Percentiles rank a stretch among this genome's conserved stretches.
Evolutionary conservation across 2,329 filamentous ascomycete species (phyloP).

Genomic region (Penicillium brevicompactum): DNA sequence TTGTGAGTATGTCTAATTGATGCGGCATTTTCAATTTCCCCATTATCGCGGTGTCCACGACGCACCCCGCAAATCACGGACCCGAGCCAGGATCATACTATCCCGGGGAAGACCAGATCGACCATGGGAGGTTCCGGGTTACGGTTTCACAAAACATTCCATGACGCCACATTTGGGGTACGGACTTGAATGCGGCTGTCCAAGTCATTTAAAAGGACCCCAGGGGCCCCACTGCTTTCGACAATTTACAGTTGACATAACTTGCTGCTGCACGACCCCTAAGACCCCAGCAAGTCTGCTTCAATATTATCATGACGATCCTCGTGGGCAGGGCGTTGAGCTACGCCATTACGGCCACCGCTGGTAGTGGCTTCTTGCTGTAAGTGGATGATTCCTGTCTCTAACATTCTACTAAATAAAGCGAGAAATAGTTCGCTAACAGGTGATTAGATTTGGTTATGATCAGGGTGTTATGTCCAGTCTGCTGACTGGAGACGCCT

Average conservation of each 20-base stretch:
- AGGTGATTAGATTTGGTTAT: conserved; percentile 32
- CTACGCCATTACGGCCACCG: conserved; percentile 47
- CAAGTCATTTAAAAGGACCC: conserved; percentile 6
- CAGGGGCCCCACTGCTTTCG: conserved; percentile 6
- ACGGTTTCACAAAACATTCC: conserved; percentile 7
- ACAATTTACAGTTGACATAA: not conserved
- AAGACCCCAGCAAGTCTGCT: no score
- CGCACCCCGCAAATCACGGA: conserved; percentile 15
- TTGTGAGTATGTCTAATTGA: not conserved
- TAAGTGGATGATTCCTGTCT: conserved; percentile 29
- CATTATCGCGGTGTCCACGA: not conserved
- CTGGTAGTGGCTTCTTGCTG: conserved; percentile 43
- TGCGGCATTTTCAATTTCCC: conserved; percentile 4
- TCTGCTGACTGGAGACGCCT: conserved; percentile 32
- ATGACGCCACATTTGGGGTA: conserved; percentile 14
- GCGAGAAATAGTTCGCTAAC: conserved; percentile 1
- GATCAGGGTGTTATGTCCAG: conserved; percentile 45
- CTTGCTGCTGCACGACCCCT: not conserved
- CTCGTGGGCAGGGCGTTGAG: conserved; percentile 38
- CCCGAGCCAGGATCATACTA: conserved; percentile 6
- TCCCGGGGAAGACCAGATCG: conserved; percentile 13
- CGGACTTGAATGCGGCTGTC: not conserved
- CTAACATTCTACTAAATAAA: not conserved
- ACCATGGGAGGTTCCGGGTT: conserved; percentile 4
- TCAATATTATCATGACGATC: conserved; percentile 22